Percentiles rank a stretch among this genome's conserved stretches.
Conservation (phyloP, 352 stramenopile species). For the Phytophthora hibernalis region DNA sequence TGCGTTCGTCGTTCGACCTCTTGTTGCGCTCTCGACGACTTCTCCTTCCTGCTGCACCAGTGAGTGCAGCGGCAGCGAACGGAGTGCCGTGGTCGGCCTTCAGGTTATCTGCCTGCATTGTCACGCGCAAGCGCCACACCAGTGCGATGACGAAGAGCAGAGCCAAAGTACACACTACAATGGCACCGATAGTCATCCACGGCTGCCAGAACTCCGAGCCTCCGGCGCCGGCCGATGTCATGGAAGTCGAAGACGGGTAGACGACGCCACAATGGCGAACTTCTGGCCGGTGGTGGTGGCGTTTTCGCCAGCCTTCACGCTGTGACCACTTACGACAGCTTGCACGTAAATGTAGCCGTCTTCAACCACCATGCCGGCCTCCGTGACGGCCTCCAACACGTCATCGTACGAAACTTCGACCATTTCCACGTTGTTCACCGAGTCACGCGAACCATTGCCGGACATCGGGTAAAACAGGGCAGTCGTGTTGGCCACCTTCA, state of each 20-base stretch:
- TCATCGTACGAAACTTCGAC: slow-evolving; percentile 71
- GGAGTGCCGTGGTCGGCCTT: slow-evolving; percentile 27
- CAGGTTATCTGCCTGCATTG: slow-evolving; percentile 30
- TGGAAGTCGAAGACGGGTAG: slow-evolving; percentile 57
- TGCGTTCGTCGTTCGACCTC: slow-evolving; percentile 15
- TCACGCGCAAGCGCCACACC: slow-evolving; percentile 53
- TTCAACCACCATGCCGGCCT: slow-evolving; percentile 40
- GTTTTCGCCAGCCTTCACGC: slow-evolving; percentile 66
- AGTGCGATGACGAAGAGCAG: slow-evolving; percentile 66
- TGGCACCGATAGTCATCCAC: slow-evolving; percentile 76
- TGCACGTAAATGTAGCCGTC: slow-evolving; percentile 62
- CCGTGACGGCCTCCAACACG: slow-evolving; percentile 37
- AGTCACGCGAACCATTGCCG: slow-evolving; percentile 65
- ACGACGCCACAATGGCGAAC: slow-evolving; percentile 84
- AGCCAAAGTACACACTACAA: slow-evolving; percentile 55
- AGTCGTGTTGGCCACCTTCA: slow-evolving; percentile 59
- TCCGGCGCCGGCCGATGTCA: slow-evolving; percentile 10
- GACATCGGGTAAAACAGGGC: slow-evolving; percentile 67
- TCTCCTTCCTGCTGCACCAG: slow-evolving; percentile 18
- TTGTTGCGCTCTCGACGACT: slow-evolving; percentile 28
- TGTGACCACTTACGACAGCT: slow-evolving; percentile 64
- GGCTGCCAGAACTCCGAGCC: slow-evolving; percentile 64
- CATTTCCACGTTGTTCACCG: slow-evolving; percentile 85
- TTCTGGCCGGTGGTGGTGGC: slow-evolving; percentile 55
- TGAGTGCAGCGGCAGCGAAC: slow-evolving; percentile 15